A percentile compares a stretch with the other conserved stretches of the same genome.
Evolutionary conservation across 2,329 filamentous ascomycete species (phyloP).

Genomic region (Scorias spongiosa): DNA sequence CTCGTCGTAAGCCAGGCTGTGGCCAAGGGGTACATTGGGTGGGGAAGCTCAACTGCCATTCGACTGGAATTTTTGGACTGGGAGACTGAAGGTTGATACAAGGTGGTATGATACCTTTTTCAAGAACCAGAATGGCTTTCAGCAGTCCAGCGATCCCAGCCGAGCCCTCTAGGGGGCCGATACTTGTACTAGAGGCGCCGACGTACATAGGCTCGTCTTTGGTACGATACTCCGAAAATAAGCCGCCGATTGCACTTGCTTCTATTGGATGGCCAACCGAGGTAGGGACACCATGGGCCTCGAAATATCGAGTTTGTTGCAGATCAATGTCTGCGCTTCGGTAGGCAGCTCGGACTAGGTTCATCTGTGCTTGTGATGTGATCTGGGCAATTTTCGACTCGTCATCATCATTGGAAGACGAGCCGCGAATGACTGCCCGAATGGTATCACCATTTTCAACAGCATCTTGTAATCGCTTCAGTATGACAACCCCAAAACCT

Average conservation of each 20-base stretch:
- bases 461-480: neutral
- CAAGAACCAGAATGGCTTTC: constrained; percentile 14
- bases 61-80: constrained; percentile 3
- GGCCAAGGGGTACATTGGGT: constrained; percentile 10
- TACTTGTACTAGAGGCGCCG: neutral
- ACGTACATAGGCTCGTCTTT: neutral
- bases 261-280: neutral
- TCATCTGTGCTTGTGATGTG: constrained; percentile 6
- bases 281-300: constrained; percentile 8
- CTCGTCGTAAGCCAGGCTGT: constrained; percentile 1
- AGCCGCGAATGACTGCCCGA: neutral
- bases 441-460: neutral
- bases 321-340: constrained; percentile 1
- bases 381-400: constrained; percentile 6
- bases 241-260: neutral
- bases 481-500: neutral
- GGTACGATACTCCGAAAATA: neutral
- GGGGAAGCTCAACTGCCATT: too few species aligned
- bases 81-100: constrained; percentile 12
- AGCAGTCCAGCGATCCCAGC: constrained; percentile 12
- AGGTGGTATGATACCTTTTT: constrained; percentile 13
- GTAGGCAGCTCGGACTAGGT: constrained; percentile 7
- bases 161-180: constrained; percentile 9
- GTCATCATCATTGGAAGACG: constrained; percentile 4
- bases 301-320: constrained; percentile 6